phyloP scores from a whole-genome alignment of 1,284 basidiomycete genomes.

The Ustilago crameri region DNA sequence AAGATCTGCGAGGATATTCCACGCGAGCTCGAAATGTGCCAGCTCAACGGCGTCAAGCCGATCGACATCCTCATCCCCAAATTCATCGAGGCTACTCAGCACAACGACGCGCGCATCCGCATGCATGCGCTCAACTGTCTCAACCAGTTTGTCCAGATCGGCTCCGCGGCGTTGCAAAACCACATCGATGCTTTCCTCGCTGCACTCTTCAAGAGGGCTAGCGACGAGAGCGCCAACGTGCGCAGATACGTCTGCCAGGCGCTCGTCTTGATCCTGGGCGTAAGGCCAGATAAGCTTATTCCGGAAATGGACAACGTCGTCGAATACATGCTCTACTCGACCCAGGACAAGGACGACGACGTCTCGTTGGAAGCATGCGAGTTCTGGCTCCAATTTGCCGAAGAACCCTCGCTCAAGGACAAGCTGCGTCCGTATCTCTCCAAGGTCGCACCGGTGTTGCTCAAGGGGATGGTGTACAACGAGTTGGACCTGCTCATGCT shows the following conservation, averaged over 20 bases:
- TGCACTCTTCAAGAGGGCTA: constrained; percentile 91
- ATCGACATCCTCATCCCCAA: constrained; percentile 76
- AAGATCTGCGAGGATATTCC: constrained; percentile 98
- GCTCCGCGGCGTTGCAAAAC: constrained; percentile 81
- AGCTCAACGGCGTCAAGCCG: constrained; percentile 75
- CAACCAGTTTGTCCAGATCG: constrained; percentile 81
- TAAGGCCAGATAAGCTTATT: constrained; percentile 93
- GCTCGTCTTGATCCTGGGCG: constrained; percentile 89
- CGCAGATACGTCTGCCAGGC: constrained; percentile 96
- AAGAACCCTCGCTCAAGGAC: constrained; percentile 85
- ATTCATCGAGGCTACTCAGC: constrained; percentile 80
- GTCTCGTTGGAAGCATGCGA: constrained; percentile 85
- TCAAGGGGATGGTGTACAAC: constrained; percentile 97
- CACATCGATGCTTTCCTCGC: constrained; percentile 94
- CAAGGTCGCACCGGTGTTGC: constrained; percentile 88
- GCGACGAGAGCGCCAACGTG: constrained; percentile 90
- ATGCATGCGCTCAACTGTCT: constrained; percentile 92
- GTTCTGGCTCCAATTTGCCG: constrained; percentile 99
- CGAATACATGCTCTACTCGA: constrained; percentile 98
- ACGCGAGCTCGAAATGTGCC: constrained; percentile 85
- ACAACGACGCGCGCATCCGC: constrained; percentile 84
- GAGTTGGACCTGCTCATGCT: constrained; percentile 96
- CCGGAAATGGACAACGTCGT: constrained; percentile 95
- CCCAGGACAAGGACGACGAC: constrained; percentile 84
- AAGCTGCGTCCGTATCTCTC: constrained; percentile 86